Conservation (phyloP, 805 yeast species). For the Saccharomycopsis oosterbeekiorum region DNA sequence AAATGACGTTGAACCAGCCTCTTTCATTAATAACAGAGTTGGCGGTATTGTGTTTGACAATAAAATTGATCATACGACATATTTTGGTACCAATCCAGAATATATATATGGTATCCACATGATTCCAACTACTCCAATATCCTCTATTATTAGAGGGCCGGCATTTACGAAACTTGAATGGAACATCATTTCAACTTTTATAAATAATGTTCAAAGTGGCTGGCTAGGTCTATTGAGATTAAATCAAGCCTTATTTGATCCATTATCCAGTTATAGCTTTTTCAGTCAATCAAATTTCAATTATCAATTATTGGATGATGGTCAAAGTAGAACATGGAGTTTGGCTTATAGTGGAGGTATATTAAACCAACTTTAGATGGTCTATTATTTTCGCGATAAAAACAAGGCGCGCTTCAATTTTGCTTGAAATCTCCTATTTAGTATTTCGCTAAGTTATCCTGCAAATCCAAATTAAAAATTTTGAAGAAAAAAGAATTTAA, state of each 20-base stretch:
- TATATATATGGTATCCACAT: slow-evolving; percentile 72
- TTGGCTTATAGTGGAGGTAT: slow-evolving; percentile 25
- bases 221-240: slow-evolving; percentile 26
- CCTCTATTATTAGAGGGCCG: slow-evolving; percentile 46
- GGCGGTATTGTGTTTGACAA: slow-evolving; percentile 63
- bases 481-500: not conserved
- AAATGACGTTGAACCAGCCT: slow-evolving; percentile 40
- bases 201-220: slow-evolving; percentile 4
- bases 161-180: slow-evolving; percentile 53
- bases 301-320: slow-evolving; percentile 42
- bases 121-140: slow-evolving; percentile 64
- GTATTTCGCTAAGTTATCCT: not conserved
- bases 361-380: not conserved
- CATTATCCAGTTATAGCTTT: slow-evolving; percentile 32
- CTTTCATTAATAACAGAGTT: slow-evolving; percentile 47
- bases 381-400: not conserved
- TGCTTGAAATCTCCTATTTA: not conserved
- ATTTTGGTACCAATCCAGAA: slow-evolving; percentile 49
- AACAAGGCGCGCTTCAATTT: too few species aligned
- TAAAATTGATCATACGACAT: slow-evolving; percentile 62
- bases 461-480: not conserved
- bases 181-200: slow-evolving; percentile 21
- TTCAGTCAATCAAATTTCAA: slow-evolving; percentile 29
- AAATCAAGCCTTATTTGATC: slow-evolving; percentile 37
- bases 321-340: slow-evolving; percentile 55